Base-by-base conservation (phyloP, 257 asterid species). In the Solanum verrucosum region DNA sequence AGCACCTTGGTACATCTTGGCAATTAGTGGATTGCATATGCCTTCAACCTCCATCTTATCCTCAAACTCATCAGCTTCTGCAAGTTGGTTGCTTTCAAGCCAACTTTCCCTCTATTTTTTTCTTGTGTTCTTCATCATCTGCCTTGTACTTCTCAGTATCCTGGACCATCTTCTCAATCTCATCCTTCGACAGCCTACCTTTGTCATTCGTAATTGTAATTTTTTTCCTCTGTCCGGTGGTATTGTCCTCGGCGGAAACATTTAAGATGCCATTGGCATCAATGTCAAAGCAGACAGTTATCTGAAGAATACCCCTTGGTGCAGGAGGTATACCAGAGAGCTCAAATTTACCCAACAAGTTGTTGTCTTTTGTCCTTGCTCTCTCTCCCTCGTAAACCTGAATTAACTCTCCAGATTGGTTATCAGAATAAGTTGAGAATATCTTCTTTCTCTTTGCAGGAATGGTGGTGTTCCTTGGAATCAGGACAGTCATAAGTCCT, bases 341-440 rank as follows among this genome's bases (percentile, higher is more conserved):
- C 88, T 44, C 70, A 13, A 86, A 86, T 70, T 44, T 71, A 59
- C 70, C 88, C 65, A 86, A 68, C 49, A 86, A 27, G 49, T 86
- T 86, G 70, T 86, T 70, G 33, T 86, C 83, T 29, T 6, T 42
- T 68, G 70, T 70, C 15, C 83, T 42, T 33, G 88, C 68, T 70
- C 88, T 29, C 31, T 86, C 88, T 16, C 88, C 88, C 67, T 86
- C 83, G 31, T 86, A 86, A 29, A 70, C 88, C 15, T 86, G 83
- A 35, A 86, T 85, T 27, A 44, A 16, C 52, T 68, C 33, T 21
- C 34, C 83, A 9, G 88, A 12, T 74, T 85, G 88, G 31, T 85
- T 85, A 67, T 85, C 88, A 7, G 88, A 85, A 20, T 85, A 70
- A 25, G 83, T 85, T 33, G 88, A 85, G n/a, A 84, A 84, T 34